phyloP scores from a whole-genome alignment of 2,329 filamentous ascomycete species.

The Aureobasidium sp. region DNA sequence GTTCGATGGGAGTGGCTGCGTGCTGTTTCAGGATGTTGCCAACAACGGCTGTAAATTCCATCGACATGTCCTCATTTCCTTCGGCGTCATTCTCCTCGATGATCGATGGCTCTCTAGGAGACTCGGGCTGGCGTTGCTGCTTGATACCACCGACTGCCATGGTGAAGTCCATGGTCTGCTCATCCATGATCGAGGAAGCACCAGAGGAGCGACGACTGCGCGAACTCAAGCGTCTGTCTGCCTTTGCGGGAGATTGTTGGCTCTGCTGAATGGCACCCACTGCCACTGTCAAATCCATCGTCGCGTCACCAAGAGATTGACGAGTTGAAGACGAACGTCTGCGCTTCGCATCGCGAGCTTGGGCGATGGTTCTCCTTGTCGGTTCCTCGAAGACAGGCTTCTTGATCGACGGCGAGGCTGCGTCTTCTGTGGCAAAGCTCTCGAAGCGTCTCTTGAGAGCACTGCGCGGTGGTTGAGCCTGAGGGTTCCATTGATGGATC shows the following conservation, averaged over 20 bases:
- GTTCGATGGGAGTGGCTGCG: slow-evolving; percentile 10
- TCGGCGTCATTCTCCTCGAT: slow-evolving; percentile 28
- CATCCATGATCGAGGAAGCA: slow-evolving; percentile 32
- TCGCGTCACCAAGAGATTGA: slow-evolving; percentile 34
- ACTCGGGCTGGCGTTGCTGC: not conserved
- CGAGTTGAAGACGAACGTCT: slow-evolving; percentile 32
- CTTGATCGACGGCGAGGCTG: slow-evolving; percentile 27
- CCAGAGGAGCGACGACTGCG: slow-evolving; percentile 32
- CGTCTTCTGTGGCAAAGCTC: slow-evolving; percentile 30
- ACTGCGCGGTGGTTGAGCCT: slow-evolving; percentile 27
- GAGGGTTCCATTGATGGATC: slow-evolving; percentile 34
- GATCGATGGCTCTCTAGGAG: not conserved
- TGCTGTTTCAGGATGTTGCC: slow-evolving; percentile 36
- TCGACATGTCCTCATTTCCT: slow-evolving; percentile 44
- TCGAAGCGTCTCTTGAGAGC: slow-evolving; percentile 37
- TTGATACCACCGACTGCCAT: slow-evolving; percentile 43
- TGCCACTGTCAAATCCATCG: slow-evolving; percentile 36
- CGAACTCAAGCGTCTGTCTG: slow-evolving; percentile 26
- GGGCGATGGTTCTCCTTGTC: slow-evolving; percentile 21
- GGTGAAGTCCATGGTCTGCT: slow-evolving; percentile 52
- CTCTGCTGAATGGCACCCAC: slow-evolving; percentile 30
- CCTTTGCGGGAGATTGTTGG: slow-evolving; percentile 22
- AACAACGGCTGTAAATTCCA: slow-evolving; percentile 46
- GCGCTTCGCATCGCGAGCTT: slow-evolving; percentile 34
- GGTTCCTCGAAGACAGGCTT: slow-evolving; percentile 25